phyloP scores from a whole-genome alignment of 2,329 filamentous ascomycete species.

The Cadophora luteo-olivacea region DNA sequence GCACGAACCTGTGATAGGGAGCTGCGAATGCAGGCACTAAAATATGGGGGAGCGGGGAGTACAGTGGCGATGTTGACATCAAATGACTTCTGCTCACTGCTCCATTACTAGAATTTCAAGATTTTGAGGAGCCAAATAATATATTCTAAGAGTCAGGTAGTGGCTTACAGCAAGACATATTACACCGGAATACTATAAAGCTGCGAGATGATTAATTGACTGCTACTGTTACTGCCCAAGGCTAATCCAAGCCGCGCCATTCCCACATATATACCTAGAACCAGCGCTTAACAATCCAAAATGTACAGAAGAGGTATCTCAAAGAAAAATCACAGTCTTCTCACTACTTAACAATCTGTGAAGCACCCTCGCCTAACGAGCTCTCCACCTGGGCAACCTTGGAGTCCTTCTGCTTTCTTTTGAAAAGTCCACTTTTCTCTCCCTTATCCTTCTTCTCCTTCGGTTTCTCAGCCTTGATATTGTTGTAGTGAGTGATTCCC shows the following conservation, averaged over 20 bases:
- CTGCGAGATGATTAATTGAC: neutral
- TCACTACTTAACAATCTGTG: constrained; percentile 29
- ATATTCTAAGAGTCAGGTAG: neutral
- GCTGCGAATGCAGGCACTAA: neutral
- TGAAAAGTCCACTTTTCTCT: constrained; percentile 32
- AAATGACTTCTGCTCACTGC: neutral
- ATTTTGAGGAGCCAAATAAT: neutral
- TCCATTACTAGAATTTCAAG: neutral
- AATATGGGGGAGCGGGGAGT: constrained; percentile 9
- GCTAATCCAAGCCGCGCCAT: neutral
- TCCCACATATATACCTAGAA: constrained; percentile 19
- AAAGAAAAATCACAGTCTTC: neutral
- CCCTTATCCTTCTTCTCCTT: constrained; percentile 48
- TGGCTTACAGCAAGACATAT: neutral
- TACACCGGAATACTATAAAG: neutral
- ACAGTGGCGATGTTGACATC: neutral
- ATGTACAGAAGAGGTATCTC: constrained; percentile 13
- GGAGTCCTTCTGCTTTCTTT: constrained; percentile 28
- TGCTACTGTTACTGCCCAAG: neutral
- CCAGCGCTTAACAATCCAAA: neutral
- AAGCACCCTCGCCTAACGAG: constrained; percentile 26
- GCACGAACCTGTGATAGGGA: neutral
- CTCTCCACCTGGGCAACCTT: constrained; percentile 23
- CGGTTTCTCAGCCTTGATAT: constrained; percentile 58
- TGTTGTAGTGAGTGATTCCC: constrained; percentile 65